These are phyloP conservation scores for Musa balbisiana DNA, from an alignment of 202 grass and related monocot genomes.

Conservation along the genomic window DNA sequence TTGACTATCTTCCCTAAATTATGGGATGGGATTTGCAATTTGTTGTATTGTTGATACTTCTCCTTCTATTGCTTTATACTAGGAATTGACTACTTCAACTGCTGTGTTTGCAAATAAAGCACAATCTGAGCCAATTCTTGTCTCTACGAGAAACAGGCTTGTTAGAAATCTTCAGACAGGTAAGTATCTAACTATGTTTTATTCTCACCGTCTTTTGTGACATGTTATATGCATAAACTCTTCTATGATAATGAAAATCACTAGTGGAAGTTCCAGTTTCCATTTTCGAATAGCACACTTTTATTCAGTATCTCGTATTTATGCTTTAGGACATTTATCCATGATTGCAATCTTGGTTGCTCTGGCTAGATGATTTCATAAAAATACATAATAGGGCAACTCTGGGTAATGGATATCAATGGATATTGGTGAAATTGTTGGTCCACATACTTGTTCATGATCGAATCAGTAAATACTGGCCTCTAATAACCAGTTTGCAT, in stretches of 20 bases:
- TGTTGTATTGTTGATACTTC: background rate
- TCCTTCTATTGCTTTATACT: background rate
- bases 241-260: too few relatives aligned
- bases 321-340: background rate
- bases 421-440: too few relatives aligned
- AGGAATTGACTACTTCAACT: slow-evolving; percentile 15
- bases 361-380: background rate
- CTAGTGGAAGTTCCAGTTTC: too few relatives aligned
- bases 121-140: slow-evolving; percentile 4
- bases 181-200: background rate
- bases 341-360: background rate
- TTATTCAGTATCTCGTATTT: background rate
- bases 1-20: too few relatives aligned
- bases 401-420: too few relatives aligned
- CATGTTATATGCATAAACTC: background rate
- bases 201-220: background rate
- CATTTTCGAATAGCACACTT: too few relatives aligned
- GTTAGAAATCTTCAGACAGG: slow-evolving; percentile 3
- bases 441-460: too few relatives aligned
- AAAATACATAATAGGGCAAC: background rate
- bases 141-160: background rate
- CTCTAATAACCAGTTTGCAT: too few relatives aligned
- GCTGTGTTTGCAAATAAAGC: slow-evolving; percentile 4
- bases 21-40: background rate
- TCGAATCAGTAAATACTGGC: too few relatives aligned